Evolutionary conservation across 805 yeast species (phyloP).

Genomic region (Hanseniaspora pseudoguilliermondii): DNA sequence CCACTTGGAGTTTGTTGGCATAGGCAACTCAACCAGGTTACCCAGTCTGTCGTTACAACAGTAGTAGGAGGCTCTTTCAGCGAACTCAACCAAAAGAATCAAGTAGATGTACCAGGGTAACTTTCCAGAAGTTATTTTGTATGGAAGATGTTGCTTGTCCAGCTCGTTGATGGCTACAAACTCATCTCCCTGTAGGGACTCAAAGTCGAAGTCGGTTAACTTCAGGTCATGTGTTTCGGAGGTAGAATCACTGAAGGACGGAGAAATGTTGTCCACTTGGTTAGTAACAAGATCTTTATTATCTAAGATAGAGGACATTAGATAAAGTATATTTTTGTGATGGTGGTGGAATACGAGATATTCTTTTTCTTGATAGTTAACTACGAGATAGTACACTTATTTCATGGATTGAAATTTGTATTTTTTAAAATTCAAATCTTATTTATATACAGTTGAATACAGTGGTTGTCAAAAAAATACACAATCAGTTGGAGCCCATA

Average conservation of each 20-base stretch:
- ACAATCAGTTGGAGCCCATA: too few relatives aligned
- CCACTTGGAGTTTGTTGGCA: slow-evolving; percentile 30
- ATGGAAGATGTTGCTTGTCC: slow-evolving; percentile 1
- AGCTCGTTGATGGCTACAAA: neutral
- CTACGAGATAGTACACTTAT: too few relatives aligned
- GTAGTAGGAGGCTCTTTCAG: slow-evolving; percentile 72
- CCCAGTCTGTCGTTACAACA: slow-evolving; percentile 66
- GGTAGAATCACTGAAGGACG: neutral
- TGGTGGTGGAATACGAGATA: too few relatives aligned
- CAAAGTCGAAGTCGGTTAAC: neutral
- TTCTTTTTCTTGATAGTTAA: too few relatives aligned
- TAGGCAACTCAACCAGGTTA: slow-evolving; percentile 57
- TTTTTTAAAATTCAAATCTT: too few relatives aligned
- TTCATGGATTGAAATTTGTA: too few relatives aligned
- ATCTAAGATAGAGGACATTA: neutral
- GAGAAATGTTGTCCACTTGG: neutral
- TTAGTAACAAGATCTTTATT: neutral
- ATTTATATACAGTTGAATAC: too few relatives aligned
- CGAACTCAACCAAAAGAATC: slow-evolving; percentile 56
- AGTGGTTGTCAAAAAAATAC: too few relatives aligned
- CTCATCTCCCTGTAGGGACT: neutral
- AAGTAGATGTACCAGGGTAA: slow-evolving; percentile 40
- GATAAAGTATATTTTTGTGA: too few relatives aligned
- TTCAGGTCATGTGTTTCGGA: neutral
- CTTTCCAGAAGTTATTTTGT: slow-evolving; percentile 25